Evolutionary conservation across 176 grass and related monocot species (phyloP).

Genomic region (maize (Zea mays)): DNA sequence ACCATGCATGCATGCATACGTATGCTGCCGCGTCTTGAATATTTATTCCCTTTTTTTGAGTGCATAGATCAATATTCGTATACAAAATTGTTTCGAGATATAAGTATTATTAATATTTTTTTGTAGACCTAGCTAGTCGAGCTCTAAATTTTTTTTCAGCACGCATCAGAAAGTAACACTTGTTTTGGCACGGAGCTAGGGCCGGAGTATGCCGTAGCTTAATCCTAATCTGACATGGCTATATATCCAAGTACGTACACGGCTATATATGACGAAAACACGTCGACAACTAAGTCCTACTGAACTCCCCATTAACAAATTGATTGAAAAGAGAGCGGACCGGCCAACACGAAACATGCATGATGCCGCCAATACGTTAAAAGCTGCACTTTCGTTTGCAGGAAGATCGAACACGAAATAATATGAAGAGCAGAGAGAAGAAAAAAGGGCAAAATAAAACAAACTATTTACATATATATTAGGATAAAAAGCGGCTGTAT

Average conservation of each 20-base stretch:
- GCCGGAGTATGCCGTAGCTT: not conserved
- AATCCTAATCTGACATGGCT: not conserved
- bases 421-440: not conserved
- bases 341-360: not conserved
- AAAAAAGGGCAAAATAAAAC: not conserved
- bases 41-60: too few species aligned
- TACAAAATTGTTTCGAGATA: too few species aligned
- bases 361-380: not conserved
- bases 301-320: constrained; percentile 16
- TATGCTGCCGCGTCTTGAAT: too few species aligned
- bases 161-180: too few species aligned
- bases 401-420: constrained; percentile 2
- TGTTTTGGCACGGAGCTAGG: too few species aligned
- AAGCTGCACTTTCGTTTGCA: not conserved
- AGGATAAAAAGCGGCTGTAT: too few species aligned
- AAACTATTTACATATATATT: too few species aligned
- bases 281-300: constrained; percentile 28
- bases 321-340: not conserved
- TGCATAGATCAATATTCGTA: too few species aligned
- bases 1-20: too few species aligned
- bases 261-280: constrained; percentile 10
- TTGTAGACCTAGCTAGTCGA: too few species aligned
- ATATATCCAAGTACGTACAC: not conserved
- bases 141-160: too few species aligned
- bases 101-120: too few species aligned